Base-by-base conservation (phyloP, 192 early-diverging fungal species). In the Coemansia sp. region DNA sequence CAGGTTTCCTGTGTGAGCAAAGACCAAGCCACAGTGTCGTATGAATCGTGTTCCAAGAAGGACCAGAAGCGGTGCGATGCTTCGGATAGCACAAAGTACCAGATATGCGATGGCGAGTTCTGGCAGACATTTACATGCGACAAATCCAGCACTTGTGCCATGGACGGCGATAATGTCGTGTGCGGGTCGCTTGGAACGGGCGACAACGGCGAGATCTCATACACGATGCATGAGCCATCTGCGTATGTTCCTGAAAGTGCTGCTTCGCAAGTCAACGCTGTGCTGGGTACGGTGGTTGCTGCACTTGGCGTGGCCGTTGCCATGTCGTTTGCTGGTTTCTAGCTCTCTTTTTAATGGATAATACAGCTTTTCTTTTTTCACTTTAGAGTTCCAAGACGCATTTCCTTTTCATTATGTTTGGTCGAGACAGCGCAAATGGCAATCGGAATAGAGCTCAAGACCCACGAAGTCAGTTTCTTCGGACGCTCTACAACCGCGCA, bases 41-140 rank as follows among this genome's bases (percentile, higher is more conserved):
- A 33, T 14, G 66, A 66, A 16, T 31, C 52, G 50, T 70, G 71
- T 44, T 60, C 63, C 5, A 50, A 53, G 11, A 73, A 66, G 53
- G 44, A 56, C 30, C 30, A 59, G 31, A 60, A 65, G 64, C 63
- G 59, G 18, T 78, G 74, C 57, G 56, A 54, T 3, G 28, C 68
- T 0, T 15, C 48, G 0, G 68, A 63, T 19, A 2, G 12, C 10
- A 57, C 53, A 31, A 67, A 63, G 48, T 78, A 78, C 74, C 66
- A 69, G 60, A 20, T 30, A 8, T 78, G 74, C 48, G 64, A 78
- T 47, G 74, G 74, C 39, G 56, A 39, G 33, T 13, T 50, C 23
- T 78, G 74, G 74, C 59, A 55, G 37, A 44, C 21, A 4, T 66
- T 38, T 31, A 31, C 50, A 1, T 78, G 74, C 41, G 59, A 53